Base-by-base conservation (phyloP, 257 asterid genomes). In the Solanum rostratum region DNA sequence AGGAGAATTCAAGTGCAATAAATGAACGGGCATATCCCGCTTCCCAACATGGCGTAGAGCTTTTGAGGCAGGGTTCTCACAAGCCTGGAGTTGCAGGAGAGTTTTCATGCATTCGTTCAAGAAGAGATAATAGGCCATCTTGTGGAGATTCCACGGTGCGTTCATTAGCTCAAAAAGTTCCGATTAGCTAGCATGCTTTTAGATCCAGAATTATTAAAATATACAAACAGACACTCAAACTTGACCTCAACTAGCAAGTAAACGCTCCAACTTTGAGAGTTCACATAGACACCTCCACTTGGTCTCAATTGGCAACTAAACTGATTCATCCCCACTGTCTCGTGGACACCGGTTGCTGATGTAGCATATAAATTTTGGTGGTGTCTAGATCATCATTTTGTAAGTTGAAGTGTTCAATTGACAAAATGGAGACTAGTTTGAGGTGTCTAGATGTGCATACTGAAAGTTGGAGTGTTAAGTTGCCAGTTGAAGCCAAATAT, bases 11-110 rank as follows among this genome's bases (percentile, higher is more conserved):
- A 27, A 78, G 45, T 50, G 45, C 81, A 49, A 46, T 16, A 10
- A 46, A 16, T 24, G 63, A 0, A 50, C 82, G 63, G 41, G 70
- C n/a, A 53, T 59, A 37, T 68, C 49, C 87, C 20, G 29, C 89
- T 85, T 90, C 90, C 30, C 83, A 59, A 55, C 89, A 88, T 69
- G 88, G 84, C 10, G 80, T 49, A 85, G 8, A 65, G 24, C 52
- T 83, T 65, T 62, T 54, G 20, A 90, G 88, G 73, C 90, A 83
- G 43, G 57, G 71, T 81, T 88, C 87, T 82, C 87, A 85, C 80
- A 87, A n/a, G 52, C 69, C 90, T 45, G 80, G 45, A 19, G 84
- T 14, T 33, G 33, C 52, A 30, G 83, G 52, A 41, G 85, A 83
- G 59, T 83, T 84, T 82, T 87, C 78, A 27, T 82, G 43, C 66